Conservation (phyloP, 495 filamentous ascomycete species). For the Hypomontagnella monticulosa region DNA sequence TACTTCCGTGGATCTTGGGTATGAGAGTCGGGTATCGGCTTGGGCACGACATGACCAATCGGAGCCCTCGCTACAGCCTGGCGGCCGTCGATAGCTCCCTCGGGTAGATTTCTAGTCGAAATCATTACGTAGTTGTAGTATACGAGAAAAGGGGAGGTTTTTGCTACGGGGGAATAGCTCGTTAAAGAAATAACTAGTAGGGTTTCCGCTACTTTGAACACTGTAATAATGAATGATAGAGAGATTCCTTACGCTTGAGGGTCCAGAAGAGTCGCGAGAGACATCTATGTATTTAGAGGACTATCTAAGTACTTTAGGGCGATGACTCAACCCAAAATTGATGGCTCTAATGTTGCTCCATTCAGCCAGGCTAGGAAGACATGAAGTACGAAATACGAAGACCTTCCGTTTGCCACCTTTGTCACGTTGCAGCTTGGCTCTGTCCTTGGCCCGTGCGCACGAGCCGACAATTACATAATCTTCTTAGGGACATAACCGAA, state of each 20-base stretch:
- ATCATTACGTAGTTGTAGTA: conserved; percentile 35
- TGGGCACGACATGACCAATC: conserved; percentile 62
- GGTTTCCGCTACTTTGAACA: background rate
- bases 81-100: conserved; percentile 39
- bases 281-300: conserved; percentile 26
- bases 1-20: conserved; percentile 75
- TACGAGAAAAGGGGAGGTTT: background rate
- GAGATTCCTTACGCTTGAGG: conserved; percentile 5
- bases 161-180: background rate
- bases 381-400: conserved; percentile 17
- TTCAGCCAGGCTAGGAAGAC: background rate
- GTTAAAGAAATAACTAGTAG: background rate
- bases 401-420: conserved; percentile 9
- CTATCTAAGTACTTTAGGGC: conserved; percentile 23
- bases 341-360: conserved; percentile 3
- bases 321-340: conserved; percentile 40
- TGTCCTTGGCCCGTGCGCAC: background rate
- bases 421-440: conserved; percentile 2
- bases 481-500: conserved; percentile 21
- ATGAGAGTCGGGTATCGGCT: conserved; percentile 73
- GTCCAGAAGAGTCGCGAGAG: conserved; percentile 1
- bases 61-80: conserved; percentile 55
- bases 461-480: conserved; percentile 30
- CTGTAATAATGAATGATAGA: background rate
- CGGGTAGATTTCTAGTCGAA: conserved; percentile 34